Percentiles rank a stretch among this genome's conserved stretches.
Evolutionary conservation across 495 filamentous ascomycete species (phyloP).

Genomic region (Apiosordaria backusii): DNA sequence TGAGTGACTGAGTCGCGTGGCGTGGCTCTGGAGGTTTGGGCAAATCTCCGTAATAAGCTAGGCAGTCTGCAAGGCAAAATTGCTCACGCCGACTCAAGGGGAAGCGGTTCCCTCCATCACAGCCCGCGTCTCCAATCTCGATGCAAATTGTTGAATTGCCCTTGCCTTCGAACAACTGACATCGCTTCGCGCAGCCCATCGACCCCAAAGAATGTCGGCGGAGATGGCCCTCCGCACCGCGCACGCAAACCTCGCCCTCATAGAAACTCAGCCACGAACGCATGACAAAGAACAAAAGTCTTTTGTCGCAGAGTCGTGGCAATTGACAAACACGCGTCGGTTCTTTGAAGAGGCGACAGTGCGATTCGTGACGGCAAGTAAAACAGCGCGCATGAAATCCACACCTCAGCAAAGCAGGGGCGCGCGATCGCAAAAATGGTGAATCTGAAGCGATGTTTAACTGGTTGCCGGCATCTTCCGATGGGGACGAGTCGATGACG

Average conservation of each 20-base stretch:
- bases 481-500: background rate
- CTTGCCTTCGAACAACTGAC: background rate
- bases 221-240: background rate
- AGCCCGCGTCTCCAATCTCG: background rate
- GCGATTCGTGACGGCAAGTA: background rate
- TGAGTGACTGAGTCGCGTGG: background rate
- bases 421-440: background rate
- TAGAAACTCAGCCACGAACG: background rate
- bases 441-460: no score
- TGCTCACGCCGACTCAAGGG: background rate
- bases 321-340: background rate
- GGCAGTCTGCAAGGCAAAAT: background rate
- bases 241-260: background rate
- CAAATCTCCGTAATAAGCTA: background rate
- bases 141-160: background rate
- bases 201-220: background rate
- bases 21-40: background rate
- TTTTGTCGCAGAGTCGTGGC: background rate
- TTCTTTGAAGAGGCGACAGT: background rate
- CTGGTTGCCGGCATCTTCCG: background rate
- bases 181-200: background rate
- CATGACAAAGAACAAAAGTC: background rate
- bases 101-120: background rate
- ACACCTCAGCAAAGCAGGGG: background rate
- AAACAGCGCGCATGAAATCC: background rate